Conservation (phyloP, 1,139 yeast genomes). For the Nematodospora anomalae region DNA sequence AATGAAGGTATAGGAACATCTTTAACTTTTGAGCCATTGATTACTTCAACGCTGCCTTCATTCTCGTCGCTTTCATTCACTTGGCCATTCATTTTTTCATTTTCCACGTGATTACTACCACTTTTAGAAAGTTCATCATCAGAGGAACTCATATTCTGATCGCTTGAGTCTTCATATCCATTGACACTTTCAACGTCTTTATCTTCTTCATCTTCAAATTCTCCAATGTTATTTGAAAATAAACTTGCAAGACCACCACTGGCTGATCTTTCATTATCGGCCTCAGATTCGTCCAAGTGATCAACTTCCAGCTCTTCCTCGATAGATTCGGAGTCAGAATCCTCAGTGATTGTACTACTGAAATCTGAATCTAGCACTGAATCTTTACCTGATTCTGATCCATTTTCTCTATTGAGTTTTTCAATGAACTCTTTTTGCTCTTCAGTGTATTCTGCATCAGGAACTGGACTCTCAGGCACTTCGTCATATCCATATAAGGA, state of each 20-base stretch:
- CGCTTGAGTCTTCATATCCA: slow-evolving; percentile 21
- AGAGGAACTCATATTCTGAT: slow-evolving; percentile 16
- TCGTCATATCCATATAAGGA: slow-evolving; percentile 30
- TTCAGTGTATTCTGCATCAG: slow-evolving; percentile 30
- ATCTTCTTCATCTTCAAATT: slow-evolving; percentile 17
- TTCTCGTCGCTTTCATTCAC: slow-evolving; percentile 19
- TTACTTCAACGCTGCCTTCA: slow-evolving; percentile 14
- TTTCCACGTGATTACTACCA: not conserved
- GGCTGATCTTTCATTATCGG: not conserved
- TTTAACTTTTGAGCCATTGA: slow-evolving; percentile 53
- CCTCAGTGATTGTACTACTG: slow-evolving; percentile 11
- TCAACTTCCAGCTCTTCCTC: slow-evolving; percentile 1
- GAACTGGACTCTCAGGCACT: slow-evolving; percentile 9
- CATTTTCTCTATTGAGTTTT: slow-evolving; percentile 14
- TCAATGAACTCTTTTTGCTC: slow-evolving; percentile 35
- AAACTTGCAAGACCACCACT: slow-evolving; percentile 13
- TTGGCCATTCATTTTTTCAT: slow-evolving; percentile 27
- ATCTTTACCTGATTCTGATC: slow-evolving; percentile 11
- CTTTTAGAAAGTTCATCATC: slow-evolving; percentile 20
- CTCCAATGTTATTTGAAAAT: slow-evolving; percentile 4
- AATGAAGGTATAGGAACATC: slow-evolving; percentile 72
- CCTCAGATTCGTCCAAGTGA: slow-evolving; percentile 1
- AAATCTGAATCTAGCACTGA: slow-evolving; percentile 27
- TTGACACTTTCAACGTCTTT: slow-evolving; percentile 13
- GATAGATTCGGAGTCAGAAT: slow-evolving; percentile 14